These are phyloP conservation scores for Metroxylon sagu DNA, from an alignment of 176 grass and related monocot species.

Conservation along the genomic window DNA sequence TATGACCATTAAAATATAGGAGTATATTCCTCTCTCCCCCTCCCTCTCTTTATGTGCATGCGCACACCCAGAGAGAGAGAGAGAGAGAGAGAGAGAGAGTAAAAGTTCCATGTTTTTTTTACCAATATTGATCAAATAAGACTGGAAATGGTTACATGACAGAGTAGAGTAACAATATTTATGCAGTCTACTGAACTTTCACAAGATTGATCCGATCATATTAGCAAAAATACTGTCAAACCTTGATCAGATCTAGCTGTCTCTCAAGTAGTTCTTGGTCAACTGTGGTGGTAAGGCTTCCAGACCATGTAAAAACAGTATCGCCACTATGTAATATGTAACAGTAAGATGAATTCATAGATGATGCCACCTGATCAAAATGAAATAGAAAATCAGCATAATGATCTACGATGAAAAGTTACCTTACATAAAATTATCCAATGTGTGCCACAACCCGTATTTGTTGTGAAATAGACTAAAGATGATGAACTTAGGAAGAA, in stretches of 20 bases:
- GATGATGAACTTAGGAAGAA: conserved; percentile 7
- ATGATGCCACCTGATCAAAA: conserved; percentile 51
- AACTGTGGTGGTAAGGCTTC: conserved; percentile 47
- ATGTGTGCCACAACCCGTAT: no score
- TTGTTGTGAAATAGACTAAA: neutral
- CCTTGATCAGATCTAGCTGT: conserved; percentile 95
- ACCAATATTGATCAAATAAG: no score
- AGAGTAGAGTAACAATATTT: no score
- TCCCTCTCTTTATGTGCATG: no score
- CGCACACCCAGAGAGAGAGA: no score
- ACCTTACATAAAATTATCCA: no score
- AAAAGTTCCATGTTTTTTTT: no score
- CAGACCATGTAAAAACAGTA: conserved; percentile 83
- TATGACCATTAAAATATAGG: no score
- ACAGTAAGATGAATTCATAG: conserved; percentile 91
- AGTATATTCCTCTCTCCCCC: no score
- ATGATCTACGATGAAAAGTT: neutral
- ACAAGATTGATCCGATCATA: conserved; percentile 4
- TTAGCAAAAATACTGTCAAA: conserved; percentile 23
- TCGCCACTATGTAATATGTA: conserved; percentile 75
- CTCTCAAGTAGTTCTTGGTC: conserved; percentile 90
- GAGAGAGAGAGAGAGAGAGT: no score
- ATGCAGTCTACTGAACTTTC: no score
- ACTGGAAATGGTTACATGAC: no score
- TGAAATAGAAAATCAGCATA: neutral